Conservation (phyloP, 345 rosid genomes). For the Viola odorata region DNA sequence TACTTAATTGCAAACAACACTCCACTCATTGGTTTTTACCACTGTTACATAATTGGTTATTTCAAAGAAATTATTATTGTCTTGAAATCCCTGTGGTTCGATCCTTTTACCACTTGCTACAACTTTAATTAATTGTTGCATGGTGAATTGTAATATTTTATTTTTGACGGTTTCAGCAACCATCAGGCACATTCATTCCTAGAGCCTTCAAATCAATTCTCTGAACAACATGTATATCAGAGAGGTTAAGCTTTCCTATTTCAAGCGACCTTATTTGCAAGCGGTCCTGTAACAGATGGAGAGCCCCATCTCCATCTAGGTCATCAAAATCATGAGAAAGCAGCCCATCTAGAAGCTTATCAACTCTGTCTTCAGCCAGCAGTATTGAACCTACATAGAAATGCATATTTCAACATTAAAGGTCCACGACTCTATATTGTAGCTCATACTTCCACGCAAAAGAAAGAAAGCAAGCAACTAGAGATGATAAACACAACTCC, state of each 20-base stretch:
- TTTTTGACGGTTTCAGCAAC: too few relatives aligned
- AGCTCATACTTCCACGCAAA: not conserved
- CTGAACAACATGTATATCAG: conserved; percentile 46
- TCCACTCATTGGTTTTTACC: too few relatives aligned
- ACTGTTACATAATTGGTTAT: too few relatives aligned
- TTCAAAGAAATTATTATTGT: too few relatives aligned
- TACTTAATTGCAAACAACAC: too few relatives aligned
- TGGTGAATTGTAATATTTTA: too few relatives aligned
- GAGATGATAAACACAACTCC: conserved; percentile 7
- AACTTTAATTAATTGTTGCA: too few relatives aligned
- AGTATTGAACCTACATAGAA: conserved; percentile 35
- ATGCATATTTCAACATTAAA: not conserved
- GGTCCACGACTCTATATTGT: not conserved
- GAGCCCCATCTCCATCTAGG: conserved; percentile 53
- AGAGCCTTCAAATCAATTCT: conserved; percentile 44
- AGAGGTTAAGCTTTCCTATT: conserved; percentile 43
- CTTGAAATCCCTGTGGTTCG: too few relatives aligned
- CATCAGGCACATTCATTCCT: conserved; percentile 19
- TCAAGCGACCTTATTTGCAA: conserved; percentile 58
- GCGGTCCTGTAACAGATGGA: conserved; percentile 44
- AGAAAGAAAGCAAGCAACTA: not conserved
- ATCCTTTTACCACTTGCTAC: too few relatives aligned
- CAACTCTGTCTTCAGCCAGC: conserved; percentile 35
- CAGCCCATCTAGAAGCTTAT: conserved; percentile 48
- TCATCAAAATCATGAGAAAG: conserved; percentile 43